phyloP scores from a whole-genome alignment of 345 rosid species.

The Chamaenerion angustifolium region DNA sequence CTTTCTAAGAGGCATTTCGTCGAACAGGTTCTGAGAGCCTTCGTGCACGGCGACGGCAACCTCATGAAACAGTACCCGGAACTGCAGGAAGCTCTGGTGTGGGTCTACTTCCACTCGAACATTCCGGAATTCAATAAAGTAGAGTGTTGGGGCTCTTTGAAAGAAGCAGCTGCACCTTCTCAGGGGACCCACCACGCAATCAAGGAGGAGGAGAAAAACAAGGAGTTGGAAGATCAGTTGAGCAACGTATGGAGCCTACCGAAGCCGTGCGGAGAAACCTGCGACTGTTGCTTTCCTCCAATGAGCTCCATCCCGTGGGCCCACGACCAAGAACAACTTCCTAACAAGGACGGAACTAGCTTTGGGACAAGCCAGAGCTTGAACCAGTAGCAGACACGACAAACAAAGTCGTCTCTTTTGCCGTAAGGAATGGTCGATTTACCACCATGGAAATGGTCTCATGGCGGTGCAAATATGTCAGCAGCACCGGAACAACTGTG shows the following conservation, averaged over 20 bases:
- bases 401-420: background rate
- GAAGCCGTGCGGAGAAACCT: constrained; percentile 8
- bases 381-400: background rate
- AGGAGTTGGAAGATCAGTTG: background rate
- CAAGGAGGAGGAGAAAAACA: constrained; percentile 5
- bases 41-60: constrained; percentile 71
- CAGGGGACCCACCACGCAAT: constrained; percentile 1
- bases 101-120: constrained; percentile 90
- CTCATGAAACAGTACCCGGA: constrained; percentile 67
- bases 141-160: constrained; percentile 79
- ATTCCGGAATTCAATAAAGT: constrained; percentile 57
- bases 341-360: background rate
- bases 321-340: constrained; percentile 1
- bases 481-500: too few relatives aligned
- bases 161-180: constrained; percentile 24
- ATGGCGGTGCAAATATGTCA: too few relatives aligned
- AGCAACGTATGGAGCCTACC: constrained; percentile 7
- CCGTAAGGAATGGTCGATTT: too few relatives aligned
- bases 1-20: background rate
- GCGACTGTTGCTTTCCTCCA: constrained; percentile 17
- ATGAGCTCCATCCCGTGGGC: constrained; percentile 12
- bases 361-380: background rate
- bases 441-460: too few relatives aligned
- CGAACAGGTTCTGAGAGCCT: constrained; percentile 61
- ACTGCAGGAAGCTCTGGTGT: constrained; percentile 65